A percentile compares a stretch with the other conserved stretches of the same genome.
phyloP scores from a whole-genome alignment of 108 stramenopile species.

The Skeletonema costatum region DNA sequence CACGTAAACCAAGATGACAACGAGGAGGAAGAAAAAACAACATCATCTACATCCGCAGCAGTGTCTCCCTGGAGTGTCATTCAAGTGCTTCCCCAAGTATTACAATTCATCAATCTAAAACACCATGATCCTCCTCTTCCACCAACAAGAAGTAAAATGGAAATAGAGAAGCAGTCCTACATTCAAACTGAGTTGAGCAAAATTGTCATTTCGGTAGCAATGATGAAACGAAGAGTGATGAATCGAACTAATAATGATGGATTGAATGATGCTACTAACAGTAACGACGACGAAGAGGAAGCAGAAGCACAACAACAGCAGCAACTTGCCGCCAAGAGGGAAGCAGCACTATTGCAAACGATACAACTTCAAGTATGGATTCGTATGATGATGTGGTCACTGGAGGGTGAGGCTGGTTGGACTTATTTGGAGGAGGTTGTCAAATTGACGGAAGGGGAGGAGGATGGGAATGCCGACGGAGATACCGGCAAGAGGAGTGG shows the following conservation, averaged over 20 bases:
- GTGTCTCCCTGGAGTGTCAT: background rate
- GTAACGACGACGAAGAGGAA: background rate
- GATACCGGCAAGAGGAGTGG: background rate
- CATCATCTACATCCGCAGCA: background rate
- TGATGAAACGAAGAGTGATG: slow-evolving; percentile 15
- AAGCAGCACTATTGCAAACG: slow-evolving; percentile 11
- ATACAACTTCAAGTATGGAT: slow-evolving; percentile 47
- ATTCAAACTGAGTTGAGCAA: background rate
- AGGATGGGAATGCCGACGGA: background rate
- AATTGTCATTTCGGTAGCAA: background rate
- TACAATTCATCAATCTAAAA: background rate
- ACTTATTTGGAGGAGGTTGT: slow-evolving; percentile 18
- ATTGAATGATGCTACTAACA: background rate
- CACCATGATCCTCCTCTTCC: background rate
- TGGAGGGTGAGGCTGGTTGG: slow-evolving; percentile 28
- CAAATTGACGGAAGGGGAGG: background rate
- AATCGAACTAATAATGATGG: background rate
- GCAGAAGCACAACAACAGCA: background rate
- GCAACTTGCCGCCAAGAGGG: background rate
- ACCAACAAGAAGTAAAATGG: background rate
- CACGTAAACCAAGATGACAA: background rate
- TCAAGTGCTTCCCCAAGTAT: background rate
- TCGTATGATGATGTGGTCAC: slow-evolving; percentile 41
- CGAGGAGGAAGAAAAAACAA: background rate
- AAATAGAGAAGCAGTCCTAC: background rate